Percentiles rank a stretch among this genome's conserved stretches.
phyloP scores from a whole-genome alignment of 768 basidiomycete species.

The Fomitopsis serialis region DNA sequence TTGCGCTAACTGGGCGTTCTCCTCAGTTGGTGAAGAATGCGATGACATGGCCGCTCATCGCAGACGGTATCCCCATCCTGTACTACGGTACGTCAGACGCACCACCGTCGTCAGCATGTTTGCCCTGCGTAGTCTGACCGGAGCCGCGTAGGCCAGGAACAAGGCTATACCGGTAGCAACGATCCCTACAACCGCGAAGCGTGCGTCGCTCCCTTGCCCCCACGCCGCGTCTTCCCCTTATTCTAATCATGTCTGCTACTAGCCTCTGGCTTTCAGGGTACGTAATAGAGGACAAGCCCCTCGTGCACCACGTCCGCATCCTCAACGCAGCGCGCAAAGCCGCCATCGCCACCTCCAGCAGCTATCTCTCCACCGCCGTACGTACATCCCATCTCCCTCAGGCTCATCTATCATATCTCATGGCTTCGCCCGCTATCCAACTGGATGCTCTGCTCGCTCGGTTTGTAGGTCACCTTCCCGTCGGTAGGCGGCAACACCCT shows the following conservation, averaged over 20 bases:
- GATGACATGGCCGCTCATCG: conserved; percentile 43
- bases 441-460: not conserved
- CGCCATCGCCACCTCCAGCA: conserved; percentile 28
- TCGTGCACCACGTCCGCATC: conserved; percentile 38
- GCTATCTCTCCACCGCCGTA: conserved; percentile 45
- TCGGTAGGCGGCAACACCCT: conserved; percentile 32
- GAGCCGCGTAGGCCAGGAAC: conserved; percentile 42
- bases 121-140: not conserved
- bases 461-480: conserved; percentile 40
- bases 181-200: conserved; percentile 50
- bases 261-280: conserved; percentile 62
- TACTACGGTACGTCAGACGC: conserved; percentile 38
- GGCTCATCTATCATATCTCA: no score
- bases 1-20: not conserved
- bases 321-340: conserved; percentile 50
- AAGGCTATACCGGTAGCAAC: conserved; percentile 39
- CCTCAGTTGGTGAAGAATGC: conserved; percentile 40
- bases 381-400: no score
- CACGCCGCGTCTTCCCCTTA: not conserved
- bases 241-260: not conserved
- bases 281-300: conserved; percentile 40
- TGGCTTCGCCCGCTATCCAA: no score
- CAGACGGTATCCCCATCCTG: conserved; percentile 45
- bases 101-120: not conserved
- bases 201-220: conserved; percentile 24